Evolutionary conservation across 2,329 filamentous ascomycete species (phyloP).

Genomic region (Rhytidhysteron rufulum): DNA sequence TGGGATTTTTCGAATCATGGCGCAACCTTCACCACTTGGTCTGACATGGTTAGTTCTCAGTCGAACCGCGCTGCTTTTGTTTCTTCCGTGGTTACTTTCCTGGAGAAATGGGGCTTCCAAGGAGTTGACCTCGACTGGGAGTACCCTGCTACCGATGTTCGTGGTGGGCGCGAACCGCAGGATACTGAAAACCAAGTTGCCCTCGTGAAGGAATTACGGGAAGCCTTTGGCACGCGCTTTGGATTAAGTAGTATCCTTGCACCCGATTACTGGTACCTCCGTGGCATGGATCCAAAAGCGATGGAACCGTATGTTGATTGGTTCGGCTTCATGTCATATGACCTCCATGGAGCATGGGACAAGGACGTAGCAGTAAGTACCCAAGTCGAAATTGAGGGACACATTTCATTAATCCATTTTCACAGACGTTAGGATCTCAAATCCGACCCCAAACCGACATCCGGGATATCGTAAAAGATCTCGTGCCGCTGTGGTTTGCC

Average conservation of each 20-base stretch:
- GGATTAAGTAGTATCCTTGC: slow-evolving; percentile 40
- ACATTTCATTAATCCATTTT: background rate
- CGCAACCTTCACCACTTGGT: slow-evolving; percentile 27
- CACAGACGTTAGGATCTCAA: slow-evolving; percentile 21
- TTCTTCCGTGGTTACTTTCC: slow-evolving; percentile 24
- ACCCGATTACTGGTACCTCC: slow-evolving; percentile 37
- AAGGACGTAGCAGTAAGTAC: slow-evolving; percentile 11
- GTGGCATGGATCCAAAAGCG: slow-evolving; percentile 32
- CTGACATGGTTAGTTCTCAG: slow-evolving; percentile 18
- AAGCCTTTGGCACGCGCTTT: slow-evolving; percentile 33
- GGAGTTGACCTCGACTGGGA: slow-evolving; percentile 50
- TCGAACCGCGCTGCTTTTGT: slow-evolving; percentile 37
- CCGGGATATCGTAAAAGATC: slow-evolving; percentile 37
- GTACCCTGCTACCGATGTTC: slow-evolving; percentile 34
- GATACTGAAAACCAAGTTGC: slow-evolving; percentile 38
- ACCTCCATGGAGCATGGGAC: slow-evolving; percentile 45
- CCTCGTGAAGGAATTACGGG: slow-evolving; percentile 35
- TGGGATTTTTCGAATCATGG: slow-evolving; percentile 24
- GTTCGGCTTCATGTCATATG: slow-evolving; percentile 40
- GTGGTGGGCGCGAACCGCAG: slow-evolving; percentile 29
- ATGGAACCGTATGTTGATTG: slow-evolving; percentile 40
- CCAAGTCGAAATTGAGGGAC: background rate
- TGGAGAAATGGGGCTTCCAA: slow-evolving; percentile 30
- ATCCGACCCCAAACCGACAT: slow-evolving; percentile 43
- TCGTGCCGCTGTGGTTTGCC: slow-evolving; percentile 41